Conservation (phyloP, 148 eudicot species). For the Dianthus caryophyllus region DNA sequence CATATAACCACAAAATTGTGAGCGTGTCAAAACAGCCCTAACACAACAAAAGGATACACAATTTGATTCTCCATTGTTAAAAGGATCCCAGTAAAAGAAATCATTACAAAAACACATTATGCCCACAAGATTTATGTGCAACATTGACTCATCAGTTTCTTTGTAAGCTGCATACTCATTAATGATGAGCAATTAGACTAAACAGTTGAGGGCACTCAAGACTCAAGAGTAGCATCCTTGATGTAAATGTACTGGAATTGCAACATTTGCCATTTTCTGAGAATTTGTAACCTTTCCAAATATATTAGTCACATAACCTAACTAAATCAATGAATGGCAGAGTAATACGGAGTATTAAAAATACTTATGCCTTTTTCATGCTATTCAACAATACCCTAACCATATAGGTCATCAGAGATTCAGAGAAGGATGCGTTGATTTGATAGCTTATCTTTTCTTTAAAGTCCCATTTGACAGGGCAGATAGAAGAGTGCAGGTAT, state of each 20-base stretch:
- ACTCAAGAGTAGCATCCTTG: neutral
- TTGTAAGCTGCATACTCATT: neutral
- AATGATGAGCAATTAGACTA: neutral
- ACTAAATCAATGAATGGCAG: too few relatives aligned
- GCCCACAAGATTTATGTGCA: neutral
- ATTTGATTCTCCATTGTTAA: neutral
- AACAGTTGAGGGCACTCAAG: neutral
- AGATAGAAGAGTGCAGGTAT: neutral
- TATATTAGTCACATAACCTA: too few relatives aligned
- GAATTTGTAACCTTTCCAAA: neutral
- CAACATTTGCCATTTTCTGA: too few relatives aligned
- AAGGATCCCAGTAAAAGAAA: neutral
- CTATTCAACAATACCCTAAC: conserved; percentile 7
- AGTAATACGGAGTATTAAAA: too few relatives aligned
- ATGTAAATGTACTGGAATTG: neutral
- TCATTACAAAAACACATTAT: neutral
- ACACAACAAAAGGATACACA: neutral
- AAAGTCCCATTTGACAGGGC: neutral
- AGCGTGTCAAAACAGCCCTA: neutral
- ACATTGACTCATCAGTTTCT: neutral
- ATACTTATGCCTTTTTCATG: neutral
- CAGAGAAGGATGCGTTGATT: neutral
- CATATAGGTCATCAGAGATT: neutral
- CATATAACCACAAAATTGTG: conserved; percentile 3
- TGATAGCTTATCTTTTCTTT: neutral